Base-by-base conservation (phyloP, 2,329 filamentous ascomycete genomes). In the Elsinoe fawcettii region DNA sequence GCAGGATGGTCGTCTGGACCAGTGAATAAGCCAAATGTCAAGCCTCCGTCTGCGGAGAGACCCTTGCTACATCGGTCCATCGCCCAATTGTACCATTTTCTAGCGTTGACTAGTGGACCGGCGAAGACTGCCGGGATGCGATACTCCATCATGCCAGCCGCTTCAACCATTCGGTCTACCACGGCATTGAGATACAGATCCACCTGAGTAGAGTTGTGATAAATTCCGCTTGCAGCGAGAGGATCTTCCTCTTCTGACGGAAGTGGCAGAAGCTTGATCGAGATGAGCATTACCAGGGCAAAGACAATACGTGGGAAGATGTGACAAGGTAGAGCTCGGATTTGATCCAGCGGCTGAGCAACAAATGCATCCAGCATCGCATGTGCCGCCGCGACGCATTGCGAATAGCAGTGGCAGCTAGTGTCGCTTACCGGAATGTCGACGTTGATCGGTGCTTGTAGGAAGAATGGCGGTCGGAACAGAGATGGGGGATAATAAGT, bases 321-420 rank as follows among this genome's bases (percentile, higher is more conserved):
- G 23, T 46, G 41, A 14, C 27, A 23, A 2, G 54, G 54, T 5
- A 37, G 37, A 25, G 54, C 30, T n/a, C 54, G 41, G n/a, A 56
- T 34, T 14, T 27, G 14, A 3, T 32, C 25, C 14, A 56, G 5
- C 2, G 37, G 39, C 20, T 47, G 54, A 37, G 72, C 73, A 2
- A 85, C 69, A 57, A 90, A 87, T 0, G 79, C 77, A 20, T 84
- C 80, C 51, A 91, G 78, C 8, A 87, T 79, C 56, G 78, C 77
- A 63, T 90, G 83, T 39, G 86, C 83, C 32, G 85, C 82, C 1
- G 76, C 74, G 23, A 89, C 75, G 62, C 84, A 88, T n/a, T 80
- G 77, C 0, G 82, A 83, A 6, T 90, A 72, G 6, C 86, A 82
- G 63, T 80, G 80, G 59, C 88, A 81, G 55, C 89, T 84, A 0